phyloP scores from a whole-genome alignment of 257 asterid genomes.

The Agastache rugosa region DNA sequence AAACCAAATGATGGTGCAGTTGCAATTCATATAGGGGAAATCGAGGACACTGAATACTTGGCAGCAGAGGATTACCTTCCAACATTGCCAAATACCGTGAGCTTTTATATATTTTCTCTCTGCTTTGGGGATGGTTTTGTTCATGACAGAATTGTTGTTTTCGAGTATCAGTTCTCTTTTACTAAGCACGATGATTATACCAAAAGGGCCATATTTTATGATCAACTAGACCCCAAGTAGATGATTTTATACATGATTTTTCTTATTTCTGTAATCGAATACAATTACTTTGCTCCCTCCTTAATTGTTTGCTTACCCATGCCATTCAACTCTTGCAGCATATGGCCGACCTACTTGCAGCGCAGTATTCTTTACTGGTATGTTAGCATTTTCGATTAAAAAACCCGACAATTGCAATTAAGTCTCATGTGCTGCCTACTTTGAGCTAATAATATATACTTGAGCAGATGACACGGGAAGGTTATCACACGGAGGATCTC shows the following conservation, averaged over 20 bases:
- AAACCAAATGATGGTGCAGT: slow-evolving; percentile 86
- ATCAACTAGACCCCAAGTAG: background rate
- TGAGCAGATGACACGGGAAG: slow-evolving; percentile 81
- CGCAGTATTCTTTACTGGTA: slow-evolving; percentile 85
- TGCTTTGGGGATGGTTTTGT: slow-evolving; percentile 28
- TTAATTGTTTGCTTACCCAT: slow-evolving; percentile 38
- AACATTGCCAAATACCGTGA: slow-evolving; percentile 89
- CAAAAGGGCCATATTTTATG: background rate
- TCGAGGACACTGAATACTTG: slow-evolving; percentile 67
- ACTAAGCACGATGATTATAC: background rate
- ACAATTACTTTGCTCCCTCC: background rate
- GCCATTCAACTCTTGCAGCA: slow-evolving; percentile 62
- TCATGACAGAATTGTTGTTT: slow-evolving; percentile 14
- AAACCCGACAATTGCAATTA: background rate
- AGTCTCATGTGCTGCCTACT: background rate
- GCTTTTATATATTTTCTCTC: slow-evolving; percentile 39
- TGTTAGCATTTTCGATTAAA: slow-evolving; percentile 26
- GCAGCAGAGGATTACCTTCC: slow-evolving; percentile 89
- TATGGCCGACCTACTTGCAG: slow-evolving; percentile 89
- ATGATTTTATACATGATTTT: slow-evolving; percentile 2
- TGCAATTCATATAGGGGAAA: slow-evolving; percentile 85
- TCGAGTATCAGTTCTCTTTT: background rate
- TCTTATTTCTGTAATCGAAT: slow-evolving; percentile 27
- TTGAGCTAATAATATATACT: slow-evolving; percentile 25
- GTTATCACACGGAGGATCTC: slow-evolving; percentile 71